A percentile compares a stretch with the other conserved stretches of the same genome.
These are phyloP conservation scores for Mantamonas sphyraenae DNA, from an alignment of 78 protist genomes.

Conservation along the genomic window DNA sequence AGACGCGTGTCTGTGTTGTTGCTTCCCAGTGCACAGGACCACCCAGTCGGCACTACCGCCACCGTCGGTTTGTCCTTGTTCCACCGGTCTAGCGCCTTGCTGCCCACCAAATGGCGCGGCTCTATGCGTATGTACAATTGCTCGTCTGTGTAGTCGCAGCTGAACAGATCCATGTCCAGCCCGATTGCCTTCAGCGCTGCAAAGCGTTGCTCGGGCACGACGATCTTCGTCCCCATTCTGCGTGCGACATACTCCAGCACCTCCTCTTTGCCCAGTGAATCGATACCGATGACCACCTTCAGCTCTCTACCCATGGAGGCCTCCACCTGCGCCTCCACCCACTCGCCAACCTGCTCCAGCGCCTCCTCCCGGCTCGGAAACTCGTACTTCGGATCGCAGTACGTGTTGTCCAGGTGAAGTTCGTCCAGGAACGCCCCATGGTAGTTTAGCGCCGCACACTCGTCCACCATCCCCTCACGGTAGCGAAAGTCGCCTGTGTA, in stretches of 20 bases:
- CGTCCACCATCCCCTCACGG: background rate
- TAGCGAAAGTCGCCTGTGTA: conserved; percentile 61
- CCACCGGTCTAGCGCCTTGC: background rate
- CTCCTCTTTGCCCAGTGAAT: conserved; percentile 53
- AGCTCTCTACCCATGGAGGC: background rate
- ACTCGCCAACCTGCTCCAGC: background rate
- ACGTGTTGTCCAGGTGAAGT: conserved; percentile 49
- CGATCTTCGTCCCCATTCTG: conserved; percentile 2
- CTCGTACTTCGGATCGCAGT: conserved; percentile 7
- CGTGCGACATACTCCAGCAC: conserved; percentile 37
- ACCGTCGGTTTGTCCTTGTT: background rate
- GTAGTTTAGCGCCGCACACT: background rate
- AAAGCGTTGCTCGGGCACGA: conserved; percentile 20
- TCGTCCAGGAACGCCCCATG: conserved; percentile 4
- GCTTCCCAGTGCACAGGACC: conserved; percentile 10
- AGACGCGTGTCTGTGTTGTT: too few relatives aligned
- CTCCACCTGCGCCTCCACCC: background rate
- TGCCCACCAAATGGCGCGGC: background rate
- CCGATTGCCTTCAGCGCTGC: conserved; percentile 2
- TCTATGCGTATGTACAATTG: background rate
- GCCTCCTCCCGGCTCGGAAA: background rate
- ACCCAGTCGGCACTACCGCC: background rate
- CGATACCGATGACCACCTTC: conserved; percentile 27
- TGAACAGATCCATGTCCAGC: background rate
- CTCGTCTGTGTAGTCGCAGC: background rate